Evolutionary conservation across 768 basidiomycete species (phyloP), one percentile per base, ranked within the genome.

Genomic region (Rhodotorula graminis): DNA sequence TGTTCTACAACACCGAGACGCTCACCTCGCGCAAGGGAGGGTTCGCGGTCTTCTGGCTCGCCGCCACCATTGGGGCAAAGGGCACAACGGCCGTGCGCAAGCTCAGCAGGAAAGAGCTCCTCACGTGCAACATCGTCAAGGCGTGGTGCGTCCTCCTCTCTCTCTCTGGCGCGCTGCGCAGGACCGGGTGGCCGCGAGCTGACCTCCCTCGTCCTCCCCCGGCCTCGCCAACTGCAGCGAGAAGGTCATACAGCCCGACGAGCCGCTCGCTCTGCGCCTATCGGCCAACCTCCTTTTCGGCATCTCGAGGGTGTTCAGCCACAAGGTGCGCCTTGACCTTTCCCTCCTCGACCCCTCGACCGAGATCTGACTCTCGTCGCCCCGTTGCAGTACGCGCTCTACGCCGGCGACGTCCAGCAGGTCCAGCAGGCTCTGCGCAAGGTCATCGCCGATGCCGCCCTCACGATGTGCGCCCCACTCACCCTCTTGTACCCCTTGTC

Each of bases 21-120:
- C 67, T 75, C 50, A 69, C 70, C 6, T 64, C 61, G 46, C 67
- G 67, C 60, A 75, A 75, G 52, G 62, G 64, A n/a, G 74, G 74
- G 6, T 64, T 75, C 40, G 70, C 64, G 5, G 44, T 75, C 55
- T 71, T 69, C 60, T 75, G 74, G 74, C 70, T 75, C 56, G 74
- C 74, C 3, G 70, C 70, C 8, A 71, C 74, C 10, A 15, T 75
- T 37, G 72, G 72, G 4, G 46, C 55, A 2, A 62, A 59, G 27
- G 74, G 74, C 12, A 56, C 47, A 3, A 55, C 44, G 4, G n/a
- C 27, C 1, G 65, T 65, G 18, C 69, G 69, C 64, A 69, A 67
- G 61, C 61, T 75, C 15, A 55, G 49, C 29, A 58, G 55, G 58
- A 65, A 69, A 29, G 70, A 75, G 46, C 33, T 75, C 15, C 70